These are phyloP conservation scores for Mycena vulgaris DNA, from an alignment of 768 basidiomycete species.

Conservation along the genomic window DNA sequence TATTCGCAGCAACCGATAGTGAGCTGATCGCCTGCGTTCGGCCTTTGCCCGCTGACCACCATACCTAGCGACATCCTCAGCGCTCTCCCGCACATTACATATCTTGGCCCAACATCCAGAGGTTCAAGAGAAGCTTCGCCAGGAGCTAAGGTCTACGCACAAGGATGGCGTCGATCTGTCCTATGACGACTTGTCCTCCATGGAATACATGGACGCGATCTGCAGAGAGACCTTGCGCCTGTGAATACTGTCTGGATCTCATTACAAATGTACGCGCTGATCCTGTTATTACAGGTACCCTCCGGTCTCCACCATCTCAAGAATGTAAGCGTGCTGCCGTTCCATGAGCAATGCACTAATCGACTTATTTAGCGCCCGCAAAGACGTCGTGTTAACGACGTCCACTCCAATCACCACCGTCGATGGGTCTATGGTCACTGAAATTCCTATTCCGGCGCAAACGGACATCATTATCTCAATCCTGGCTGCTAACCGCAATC, in stretches of 20 bases:
- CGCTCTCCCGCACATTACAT: constrained; percentile 48
- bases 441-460: constrained; percentile 49
- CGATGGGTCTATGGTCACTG: constrained; percentile 45
- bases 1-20: constrained; percentile 53
- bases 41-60: not conserved
- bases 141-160: constrained; percentile 44
- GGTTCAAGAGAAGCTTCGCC: constrained; percentile 50
- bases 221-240: constrained; percentile 54
- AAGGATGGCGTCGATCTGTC: constrained; percentile 31
- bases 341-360: not conserved
- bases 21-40: not conserved
- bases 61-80: constrained; percentile 45
- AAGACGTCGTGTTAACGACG: constrained; percentile 53
- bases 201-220: constrained; percentile 55
- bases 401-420: constrained; percentile 44
- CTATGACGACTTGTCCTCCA: constrained; percentile 46
- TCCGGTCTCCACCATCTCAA: constrained; percentile 33
- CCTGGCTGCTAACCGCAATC: constrained; percentile 52
- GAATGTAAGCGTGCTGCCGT: constrained; percentile 41
- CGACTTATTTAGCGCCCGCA: constrained; percentile 30
- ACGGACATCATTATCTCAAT: constrained; percentile 54
- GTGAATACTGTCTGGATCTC: constrained; percentile 31
- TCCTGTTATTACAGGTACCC: constrained; percentile 43
- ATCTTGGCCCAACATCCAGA: constrained; percentile 48
- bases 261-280: not conserved